Percentiles rank a stretch among this genome's conserved stretches.
Conservation (phyloP, 176 grass and related monocot genomes). For the Oryza brachyantha region DNA sequence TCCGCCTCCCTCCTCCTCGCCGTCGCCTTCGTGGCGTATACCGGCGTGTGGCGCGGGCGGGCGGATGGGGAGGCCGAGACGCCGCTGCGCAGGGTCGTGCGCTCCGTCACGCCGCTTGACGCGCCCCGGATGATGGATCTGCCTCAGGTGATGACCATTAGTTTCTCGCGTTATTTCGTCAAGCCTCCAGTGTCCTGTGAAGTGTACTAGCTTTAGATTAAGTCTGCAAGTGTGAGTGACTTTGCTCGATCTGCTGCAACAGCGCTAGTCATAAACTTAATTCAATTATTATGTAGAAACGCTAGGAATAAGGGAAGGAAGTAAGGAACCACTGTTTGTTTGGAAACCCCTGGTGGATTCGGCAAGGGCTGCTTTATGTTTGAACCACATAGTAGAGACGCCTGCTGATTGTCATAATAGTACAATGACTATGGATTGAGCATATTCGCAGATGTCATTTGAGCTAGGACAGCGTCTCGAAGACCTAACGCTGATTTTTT, state of each 20-base stretch:
- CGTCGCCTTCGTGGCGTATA: conserved; percentile 39
- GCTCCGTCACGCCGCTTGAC: conserved; percentile 65
- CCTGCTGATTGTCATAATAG: background rate
- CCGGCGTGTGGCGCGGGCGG: conserved; percentile 20
- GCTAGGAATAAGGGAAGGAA: background rate
- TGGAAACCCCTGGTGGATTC: background rate
- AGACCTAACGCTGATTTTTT: background rate
- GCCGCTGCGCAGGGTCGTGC: conserved; percentile 49
- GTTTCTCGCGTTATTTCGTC: background rate
- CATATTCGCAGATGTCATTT: too few species aligned
- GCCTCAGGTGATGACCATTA: conserved; percentile 57
- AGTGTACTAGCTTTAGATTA: background rate
- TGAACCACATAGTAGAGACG: background rate
- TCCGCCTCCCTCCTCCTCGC: conserved; percentile 31
- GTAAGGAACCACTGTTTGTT: background rate
- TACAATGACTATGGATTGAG: background rate
- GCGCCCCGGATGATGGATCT: conserved; percentile 93
- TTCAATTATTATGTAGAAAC: background rate
- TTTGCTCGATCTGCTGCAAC: background rate
- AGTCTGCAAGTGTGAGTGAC: background rate
- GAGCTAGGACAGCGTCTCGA: background rate
- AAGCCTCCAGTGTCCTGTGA: background rate
- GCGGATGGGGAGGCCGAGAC: conserved; percentile 31
- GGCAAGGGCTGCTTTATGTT: background rate
- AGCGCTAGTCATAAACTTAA: background rate